Base-by-base conservation (phyloP, 129 eudicot genomes). In the Pittosporum tobira region DNA sequence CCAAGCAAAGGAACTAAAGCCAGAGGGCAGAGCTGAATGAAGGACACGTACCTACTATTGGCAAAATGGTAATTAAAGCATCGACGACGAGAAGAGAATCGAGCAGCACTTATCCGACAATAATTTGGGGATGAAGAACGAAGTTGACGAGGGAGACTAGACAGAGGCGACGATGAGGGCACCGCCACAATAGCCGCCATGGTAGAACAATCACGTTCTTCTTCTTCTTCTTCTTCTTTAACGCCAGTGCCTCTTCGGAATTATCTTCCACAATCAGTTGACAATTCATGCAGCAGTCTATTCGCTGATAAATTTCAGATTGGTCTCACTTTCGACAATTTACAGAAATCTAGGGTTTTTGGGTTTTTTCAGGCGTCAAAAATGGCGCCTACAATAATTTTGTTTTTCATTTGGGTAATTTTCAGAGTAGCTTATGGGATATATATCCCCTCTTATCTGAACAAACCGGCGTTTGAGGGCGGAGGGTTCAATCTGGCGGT, bases 221-320 rank as follows among this genome's bases (percentile, higher is more conserved):
- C n/a, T n/a, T 57, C 51, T 6, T 46, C 53, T 60, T 50, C 42
- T 60, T 48, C 61, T 55, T 71, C 59, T 43, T 53, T 59, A 50
- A 72, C 62, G 26, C 65, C 61, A 59, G 70, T 25, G 28, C 42
- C 51, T 70, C n/a, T n/a, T n/a, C 55, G 70, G 75, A 82, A 68
- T 65, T 48, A 23, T 44, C 54, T 51, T 49, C 59, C 53, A 20
- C 45, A 19, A 34, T 56, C 51, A 44, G 64, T 50, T 71, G 77
- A 57, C 77, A 60, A 77, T 72, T 72, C 88, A 82, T 82, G 79
- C 84, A 78, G 81, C 76, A 62, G 24, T 15, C 37, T 22, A n/a
- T 23, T 19, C 12, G 31, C 18, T 5, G 1, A 24, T 28, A 11
- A 10, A 25, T 15, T 2, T 40, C 34, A 25, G 19, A 6, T 12